Evolutionary conservation across 2,329 filamentous ascomycete genomes (phyloP).

Genomic region (Fusarium sp.): DNA sequence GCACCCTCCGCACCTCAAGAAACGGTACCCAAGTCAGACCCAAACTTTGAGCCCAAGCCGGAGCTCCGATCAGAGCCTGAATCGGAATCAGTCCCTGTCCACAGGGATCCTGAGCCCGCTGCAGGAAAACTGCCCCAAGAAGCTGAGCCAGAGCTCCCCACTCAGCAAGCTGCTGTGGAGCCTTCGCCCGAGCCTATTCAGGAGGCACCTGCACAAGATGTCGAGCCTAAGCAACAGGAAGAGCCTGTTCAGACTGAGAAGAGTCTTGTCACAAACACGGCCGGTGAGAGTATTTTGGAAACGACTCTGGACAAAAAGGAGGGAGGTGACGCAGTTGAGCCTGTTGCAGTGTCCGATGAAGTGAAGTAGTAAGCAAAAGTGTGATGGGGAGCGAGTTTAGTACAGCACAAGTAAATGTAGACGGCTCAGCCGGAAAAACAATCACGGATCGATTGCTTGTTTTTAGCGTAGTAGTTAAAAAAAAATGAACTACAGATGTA

Average conservation of each 20-base stretch:
- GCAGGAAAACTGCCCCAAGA: conserved; percentile 29
- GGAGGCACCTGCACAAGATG: conserved; percentile 3
- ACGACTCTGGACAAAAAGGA: conserved; percentile 55
- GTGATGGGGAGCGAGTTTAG: conserved; percentile 5
- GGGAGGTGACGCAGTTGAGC: conserved; percentile 52
- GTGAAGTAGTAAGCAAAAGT: conserved; percentile 47
- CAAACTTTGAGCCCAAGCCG: conserved; percentile 25
- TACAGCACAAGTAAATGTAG: conserved; percentile 15
- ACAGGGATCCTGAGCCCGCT: conserved; percentile 28
- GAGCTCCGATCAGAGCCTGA: conserved; percentile 29
- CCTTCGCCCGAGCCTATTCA: conserved; percentile 19
- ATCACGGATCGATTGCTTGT: conserved; percentile 13
- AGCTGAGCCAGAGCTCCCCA: conserved; percentile 24
- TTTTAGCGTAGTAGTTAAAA: conserved; percentile 1
- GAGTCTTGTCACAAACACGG: conserved; percentile 58
- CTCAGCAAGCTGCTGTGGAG: conserved; percentile 34
- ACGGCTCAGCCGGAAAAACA: conserved; percentile 21
- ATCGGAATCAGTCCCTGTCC: conserved; percentile 30
- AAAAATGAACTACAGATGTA: conserved; percentile 3
- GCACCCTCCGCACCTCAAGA: conserved; percentile 12
- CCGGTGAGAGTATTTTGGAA: conserved; percentile 60
- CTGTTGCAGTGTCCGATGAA: conserved; percentile 54
- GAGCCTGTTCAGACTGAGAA: conserved; percentile 47
- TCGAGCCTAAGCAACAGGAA: conserved; percentile 7
- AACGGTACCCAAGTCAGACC: conserved; percentile 13